Evolutionary conservation across 2,329 filamentous ascomycete species (phyloP), one percentile per base, ranked within the genome.

Genomic region (Raffaelea albimanens): DNA sequence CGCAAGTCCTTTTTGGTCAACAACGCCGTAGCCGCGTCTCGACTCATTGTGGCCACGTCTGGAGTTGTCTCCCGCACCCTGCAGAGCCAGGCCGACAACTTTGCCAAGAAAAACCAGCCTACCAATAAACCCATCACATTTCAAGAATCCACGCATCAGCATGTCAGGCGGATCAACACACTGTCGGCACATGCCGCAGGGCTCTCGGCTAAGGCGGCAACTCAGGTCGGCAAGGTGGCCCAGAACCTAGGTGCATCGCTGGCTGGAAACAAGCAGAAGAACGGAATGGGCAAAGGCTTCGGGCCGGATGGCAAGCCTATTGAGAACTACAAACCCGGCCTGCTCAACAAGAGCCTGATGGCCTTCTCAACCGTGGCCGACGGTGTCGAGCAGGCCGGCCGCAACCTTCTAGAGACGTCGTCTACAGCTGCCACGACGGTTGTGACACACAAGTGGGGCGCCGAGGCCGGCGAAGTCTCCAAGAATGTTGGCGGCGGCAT

Each of bases 321-420:
- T 7, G 70, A 75, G 2, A 65, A 63, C 18, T 94, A 93, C 68
- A 95, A 95, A 67, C 91, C 93, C 0, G 91, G 93, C 5, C 69
- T 98, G 25, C 68, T 98, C 55, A 98, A 98, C 69, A 96, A 95
- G 73, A 89, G 83, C 53, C 72, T 98, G 70, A 97, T 98, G 71
- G 93, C 93, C 0, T 97, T 97, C 64, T 88, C 85, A 36, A 98
- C 93, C 0, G 80, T 98, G 40, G 87, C 89, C 21, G 93, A 98
- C 59, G 93, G 93, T 34, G 85, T 97, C 50, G 90, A 95, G 56
- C 84, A 95, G 56, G 85, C 87, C 2, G 86, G 88, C 1, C 83
- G 84, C 46, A 86, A 80, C 52, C 70, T 98, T 25, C 73, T 98
- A 25, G 78, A 76, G 4, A 82, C 83, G 10, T 80, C 84, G 3